Evolutionary conservation across 2,329 filamentous ascomycete genomes (phyloP).

Genomic region (Botrytis aclada): DNA sequence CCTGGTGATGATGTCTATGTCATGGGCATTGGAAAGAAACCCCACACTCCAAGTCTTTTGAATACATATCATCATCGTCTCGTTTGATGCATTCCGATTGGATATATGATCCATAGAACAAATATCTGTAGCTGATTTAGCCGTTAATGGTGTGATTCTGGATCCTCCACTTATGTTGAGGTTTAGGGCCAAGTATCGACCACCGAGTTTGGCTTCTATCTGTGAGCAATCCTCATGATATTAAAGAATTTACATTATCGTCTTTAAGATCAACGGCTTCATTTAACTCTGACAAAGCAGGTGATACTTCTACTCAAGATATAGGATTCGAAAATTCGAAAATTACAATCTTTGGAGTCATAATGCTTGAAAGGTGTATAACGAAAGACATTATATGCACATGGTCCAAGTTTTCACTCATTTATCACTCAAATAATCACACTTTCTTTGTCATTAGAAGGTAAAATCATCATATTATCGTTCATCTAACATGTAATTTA

Average conservation of each 20-base stretch:
- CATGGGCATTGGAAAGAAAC: background rate
- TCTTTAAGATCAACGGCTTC: background rate
- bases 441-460: background rate
- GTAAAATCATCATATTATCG: background rate
- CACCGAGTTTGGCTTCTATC: background rate
- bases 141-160: background rate
- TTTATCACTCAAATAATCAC: background rate
- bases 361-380: background rate
- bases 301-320: background rate
- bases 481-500: background rate
- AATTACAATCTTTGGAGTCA: background rate
- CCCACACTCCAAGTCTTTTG: background rate
- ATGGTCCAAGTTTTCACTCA: background rate
- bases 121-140: background rate
- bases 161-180: background rate
- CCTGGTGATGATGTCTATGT: background rate
- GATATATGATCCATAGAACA: background rate
- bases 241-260: background rate
- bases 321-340: background rate
- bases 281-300: background rate
- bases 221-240: background rate
- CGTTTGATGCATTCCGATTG: background rate
- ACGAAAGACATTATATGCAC: background rate
- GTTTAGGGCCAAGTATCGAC: too few relatives aligned
- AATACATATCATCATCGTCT: background rate